Evolutionary conservation across 805 yeast species (phyloP), one percentile per base, ranked within the genome.

Genomic region (Metschnikowia borealis): DNA sequence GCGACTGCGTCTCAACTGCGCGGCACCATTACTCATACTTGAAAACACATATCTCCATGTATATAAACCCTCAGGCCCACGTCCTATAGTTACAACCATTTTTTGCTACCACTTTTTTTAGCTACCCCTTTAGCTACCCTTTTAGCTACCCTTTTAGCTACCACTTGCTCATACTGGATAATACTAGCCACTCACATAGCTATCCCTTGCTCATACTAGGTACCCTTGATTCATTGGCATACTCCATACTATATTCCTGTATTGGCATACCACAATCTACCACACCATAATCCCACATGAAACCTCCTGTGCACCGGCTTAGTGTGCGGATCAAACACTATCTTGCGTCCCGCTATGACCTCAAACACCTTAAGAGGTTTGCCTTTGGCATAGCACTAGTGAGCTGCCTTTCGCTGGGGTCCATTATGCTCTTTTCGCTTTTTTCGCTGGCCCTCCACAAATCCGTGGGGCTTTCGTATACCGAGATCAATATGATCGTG

Each of bases 391-490:
- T 82, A 32, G 78, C 91, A 1, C 65, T 87, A 38, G 35, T 77
- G 14, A 77, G 88, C 47, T 87, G 96, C 66, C 71, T 89, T 2
- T 77, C 85, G 43, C 83, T 89, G 21, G 97, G 96, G 0, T 87
- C 95, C 3, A 86, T 92, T 46, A 75, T 89, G 52, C 75, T 91
- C 18, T 89, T 90, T 63, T 85, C 97, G 7, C 70, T 92, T 38
- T 91, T 85, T 66, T 80, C 96, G 5, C 79, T 85, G 17, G 79
- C 84, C 14, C 80, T 94, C 63, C 83, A 82, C 51, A 62, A 69
- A 11, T 64, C 70, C n/a, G 69, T 86, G 44, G 78, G 81, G 2
- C 83, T 86, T 60, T 67, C 83, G 1, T 89, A 89, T 56, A 71
- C 87, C 47, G 67, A 74, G 46, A 74, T 79, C 64, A 94, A 92